Evolutionary conservation across 2,329 filamentous ascomycete species (phyloP), one percentile per base, ranked within the genome.

Genomic region (Colletotrichum liaoningense): DNA sequence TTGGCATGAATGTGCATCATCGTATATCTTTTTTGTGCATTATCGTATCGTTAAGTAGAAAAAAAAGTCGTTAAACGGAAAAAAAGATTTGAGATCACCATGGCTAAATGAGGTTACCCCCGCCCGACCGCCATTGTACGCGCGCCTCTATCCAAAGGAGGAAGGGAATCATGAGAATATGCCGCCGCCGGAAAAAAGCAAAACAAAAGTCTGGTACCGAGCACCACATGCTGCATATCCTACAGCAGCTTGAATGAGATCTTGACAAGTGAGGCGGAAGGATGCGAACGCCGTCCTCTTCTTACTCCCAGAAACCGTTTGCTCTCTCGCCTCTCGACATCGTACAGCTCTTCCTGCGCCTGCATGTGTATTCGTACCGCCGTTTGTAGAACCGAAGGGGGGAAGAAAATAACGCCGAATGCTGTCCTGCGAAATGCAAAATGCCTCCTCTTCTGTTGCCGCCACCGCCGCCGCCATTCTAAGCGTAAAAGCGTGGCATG

Each of bases 121-220:
- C 26, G 26, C 26, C 60, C 59, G n/a, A 54, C 42, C 52, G 26
- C 26, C 54, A 60, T 57, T 42, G 68, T 33, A 65, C 70, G 60
- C 62, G 35, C 38, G 24, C 46, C 49, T 71, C 49, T 57, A 54
- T 63, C 56, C 52, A 30, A 57, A 60, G 14, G 54, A 64, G 26
- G 22, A 63, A 71, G 71, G 71, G 56, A 65, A 71, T 66, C 71
- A 66, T 73, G 42, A 58, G 22, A 59, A 33, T 49, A 57, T 57
- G 62, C 71, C 67, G 60, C 55, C 49, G 55, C 59, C 58, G 30
- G 30, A n/a, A 19, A 35, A 14, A 52, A 49, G 12, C 12, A 46
- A 42, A 28, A 67, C 68, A 57, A 60, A 16, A 42, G 14, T 38
- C 49, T 52, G 58, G n/a, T 69, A 26, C 55, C 55, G 38, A 22